Percentiles rank a stretch among this genome's conserved stretches.
These are phyloP conservation scores for Babesia sp. DNA, from an alignment of 169 alveolate species.

Conservation along the genomic window DNA sequence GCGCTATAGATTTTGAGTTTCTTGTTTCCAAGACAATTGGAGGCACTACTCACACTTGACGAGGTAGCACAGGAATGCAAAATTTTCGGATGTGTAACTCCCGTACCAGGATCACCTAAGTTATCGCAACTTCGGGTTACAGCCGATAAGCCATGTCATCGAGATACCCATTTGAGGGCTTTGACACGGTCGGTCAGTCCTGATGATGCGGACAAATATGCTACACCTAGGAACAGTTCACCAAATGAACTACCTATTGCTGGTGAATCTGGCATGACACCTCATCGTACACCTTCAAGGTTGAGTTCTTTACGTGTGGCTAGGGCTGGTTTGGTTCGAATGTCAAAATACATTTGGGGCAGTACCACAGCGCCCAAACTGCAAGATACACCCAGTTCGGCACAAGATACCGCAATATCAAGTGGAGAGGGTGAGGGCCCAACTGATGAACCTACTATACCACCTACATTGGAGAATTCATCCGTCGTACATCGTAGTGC, in stretches of 20 bases:
- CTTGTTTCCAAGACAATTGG: slow-evolving; percentile 62
- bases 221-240: not conserved
- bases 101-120: not conserved
- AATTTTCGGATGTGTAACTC: not conserved
- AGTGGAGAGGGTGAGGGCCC: not conserved
- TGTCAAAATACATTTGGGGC: slow-evolving; percentile 15
- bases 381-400: not conserved
- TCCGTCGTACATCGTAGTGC: not conserved
- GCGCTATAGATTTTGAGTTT: slow-evolving; percentile 22
- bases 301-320: not conserved
- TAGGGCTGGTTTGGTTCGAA: not conserved
- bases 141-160: not conserved
- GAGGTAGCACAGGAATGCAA: slow-evolving; percentile 56
- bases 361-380: not conserved
- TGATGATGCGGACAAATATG: not conserved
- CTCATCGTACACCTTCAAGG: not conserved
- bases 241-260: not conserved
- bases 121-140: not conserved
- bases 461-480: not conserved
- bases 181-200: not conserved
- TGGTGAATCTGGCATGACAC: not conserved
- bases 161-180: not conserved
- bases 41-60: slow-evolving; percentile 65
- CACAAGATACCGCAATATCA: not conserved
- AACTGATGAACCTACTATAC: not conserved